A percentile compares a stretch with the other conserved stretches of the same genome.
Conservation (phyloP, 2,329 filamentous ascomycete genomes). For the Nothopassalora personata region DNA sequence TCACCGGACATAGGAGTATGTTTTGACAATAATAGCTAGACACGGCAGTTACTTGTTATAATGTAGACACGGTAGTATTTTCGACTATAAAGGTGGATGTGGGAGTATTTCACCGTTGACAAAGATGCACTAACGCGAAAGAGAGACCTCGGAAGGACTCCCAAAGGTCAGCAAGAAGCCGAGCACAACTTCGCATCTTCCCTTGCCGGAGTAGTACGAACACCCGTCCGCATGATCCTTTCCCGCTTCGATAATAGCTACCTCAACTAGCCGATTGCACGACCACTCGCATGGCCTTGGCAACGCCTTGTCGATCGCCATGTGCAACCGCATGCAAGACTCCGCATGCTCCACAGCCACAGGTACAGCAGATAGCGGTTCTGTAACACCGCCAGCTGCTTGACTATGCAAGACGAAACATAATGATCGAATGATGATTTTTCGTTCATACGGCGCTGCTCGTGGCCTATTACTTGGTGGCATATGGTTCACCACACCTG, state of each 20-base stretch:
- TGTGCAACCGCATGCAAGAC: not conserved
- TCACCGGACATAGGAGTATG: too few species aligned
- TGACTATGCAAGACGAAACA: not conserved
- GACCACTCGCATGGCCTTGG: too few species aligned
- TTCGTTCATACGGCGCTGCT: not conserved
- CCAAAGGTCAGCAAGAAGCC: too few species aligned
- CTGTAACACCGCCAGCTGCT: not conserved
- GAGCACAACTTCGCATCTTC: too few species aligned
- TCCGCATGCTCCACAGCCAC: not conserved
- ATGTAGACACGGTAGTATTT: too few species aligned
- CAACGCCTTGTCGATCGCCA: not conserved
- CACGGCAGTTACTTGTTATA: too few species aligned
- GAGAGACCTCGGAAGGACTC: too few species aligned
- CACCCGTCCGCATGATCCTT: not conserved
- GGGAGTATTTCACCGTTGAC: too few species aligned
- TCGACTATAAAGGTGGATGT: too few species aligned
- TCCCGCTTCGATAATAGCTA: conserved; percentile 10
- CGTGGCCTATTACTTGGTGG: not conserved
- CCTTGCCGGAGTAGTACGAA: not conserved
- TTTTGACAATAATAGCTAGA: too few species aligned
- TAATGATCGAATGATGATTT: not conserved
- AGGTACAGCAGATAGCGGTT: not conserved
- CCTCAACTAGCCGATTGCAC: not conserved
- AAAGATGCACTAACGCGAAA: too few species aligned
- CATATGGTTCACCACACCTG: not conserved